These are phyloP conservation scores for Sugiyamaella grinbergsii DNA, from an alignment of 1,139 yeast genomes.

Conservation along the genomic window DNA sequence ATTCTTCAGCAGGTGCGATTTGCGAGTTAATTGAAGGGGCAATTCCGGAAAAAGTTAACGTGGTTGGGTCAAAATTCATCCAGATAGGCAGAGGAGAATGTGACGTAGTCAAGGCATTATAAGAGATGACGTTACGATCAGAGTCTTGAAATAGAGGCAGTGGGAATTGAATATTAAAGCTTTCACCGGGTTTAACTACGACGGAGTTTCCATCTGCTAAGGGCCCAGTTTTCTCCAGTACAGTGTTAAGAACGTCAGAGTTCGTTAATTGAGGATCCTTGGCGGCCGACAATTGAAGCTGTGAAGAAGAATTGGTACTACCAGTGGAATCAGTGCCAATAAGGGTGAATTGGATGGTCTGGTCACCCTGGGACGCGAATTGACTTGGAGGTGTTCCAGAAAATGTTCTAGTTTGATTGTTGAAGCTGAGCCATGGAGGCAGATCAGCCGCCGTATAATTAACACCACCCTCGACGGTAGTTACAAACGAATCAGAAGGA, in stretches of 20 bases:
- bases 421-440: constrained; percentile 82
- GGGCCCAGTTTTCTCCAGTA: constrained; percentile 36
- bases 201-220: constrained; percentile 68
- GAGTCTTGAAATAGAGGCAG: constrained; percentile 53
- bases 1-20: constrained; percentile 82
- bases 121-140: constrained; percentile 52
- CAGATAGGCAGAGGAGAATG: constrained; percentile 90
- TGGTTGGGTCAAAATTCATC: constrained; percentile 62
- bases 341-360: constrained; percentile 50
- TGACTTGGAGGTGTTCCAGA: constrained; percentile 66
- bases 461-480: constrained; percentile 45
- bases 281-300: constrained; percentile 57
- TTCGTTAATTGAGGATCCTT: constrained; percentile 34
- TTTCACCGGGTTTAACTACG: constrained; percentile 68
- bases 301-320: constrained; percentile 50
- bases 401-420: constrained; percentile 59
- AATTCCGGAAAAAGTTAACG: constrained; percentile 75
- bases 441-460: constrained; percentile 57
- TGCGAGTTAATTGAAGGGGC: constrained; percentile 84
- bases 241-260: constrained; percentile 26
- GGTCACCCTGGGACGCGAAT: constrained; percentile 43
- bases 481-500: constrained; percentile 67
- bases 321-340: constrained; percentile 65
- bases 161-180: constrained; percentile 65
- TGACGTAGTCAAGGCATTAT: constrained; percentile 79